Evolutionary conservation across 352 stramenopile genomes (phyloP).

Genomic region (Phytopythium mirpurense): DNA sequence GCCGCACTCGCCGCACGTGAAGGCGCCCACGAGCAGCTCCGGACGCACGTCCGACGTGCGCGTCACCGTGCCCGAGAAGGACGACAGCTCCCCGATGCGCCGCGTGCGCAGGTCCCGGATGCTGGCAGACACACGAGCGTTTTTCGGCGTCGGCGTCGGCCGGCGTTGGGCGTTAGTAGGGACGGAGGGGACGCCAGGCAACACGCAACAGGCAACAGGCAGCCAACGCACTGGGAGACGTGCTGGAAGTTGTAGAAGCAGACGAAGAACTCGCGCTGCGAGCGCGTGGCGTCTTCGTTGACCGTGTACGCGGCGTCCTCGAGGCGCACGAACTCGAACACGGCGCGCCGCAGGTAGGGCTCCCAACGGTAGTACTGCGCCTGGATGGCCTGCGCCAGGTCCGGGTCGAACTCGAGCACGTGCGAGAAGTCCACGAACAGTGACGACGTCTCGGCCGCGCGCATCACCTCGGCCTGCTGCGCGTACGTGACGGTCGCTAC

Average conservation of each 20-base stretch:
- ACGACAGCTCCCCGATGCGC: constrained; percentile 91
- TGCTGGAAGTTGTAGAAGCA: constrained; percentile 90
- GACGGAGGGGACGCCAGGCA: too few relatives aligned
- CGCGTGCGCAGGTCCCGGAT: constrained; percentile 91
- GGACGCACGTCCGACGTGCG: constrained; percentile 96
- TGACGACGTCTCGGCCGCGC: constrained; percentile 81
- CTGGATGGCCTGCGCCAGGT: constrained; percentile 78
- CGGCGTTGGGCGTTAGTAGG: too few relatives aligned
- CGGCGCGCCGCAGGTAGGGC: constrained; percentile 57
- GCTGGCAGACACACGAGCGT: too few relatives aligned
- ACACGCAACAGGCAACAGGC: too few relatives aligned
- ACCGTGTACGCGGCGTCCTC: constrained; percentile 73
- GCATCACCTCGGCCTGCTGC: constrained; percentile 85
- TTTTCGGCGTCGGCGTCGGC: too few relatives aligned
- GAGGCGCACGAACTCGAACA: constrained; percentile 78
- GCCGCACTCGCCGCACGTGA: constrained; percentile 94
- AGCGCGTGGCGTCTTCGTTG: constrained; percentile 78
- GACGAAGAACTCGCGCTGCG: constrained; percentile 80
- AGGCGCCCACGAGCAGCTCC: constrained; percentile 94
- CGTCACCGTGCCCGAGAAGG: constrained; percentile 96
- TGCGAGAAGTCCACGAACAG: constrained; percentile 86
- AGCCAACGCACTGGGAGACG: constrained; percentile 60
- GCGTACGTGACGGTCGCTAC: constrained; percentile 63
- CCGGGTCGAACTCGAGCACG: constrained; percentile 76
- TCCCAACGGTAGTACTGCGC: constrained; percentile 86